Conservation (phyloP, 176 grass and related monocot genomes). For the Carex cristatella region DNA sequence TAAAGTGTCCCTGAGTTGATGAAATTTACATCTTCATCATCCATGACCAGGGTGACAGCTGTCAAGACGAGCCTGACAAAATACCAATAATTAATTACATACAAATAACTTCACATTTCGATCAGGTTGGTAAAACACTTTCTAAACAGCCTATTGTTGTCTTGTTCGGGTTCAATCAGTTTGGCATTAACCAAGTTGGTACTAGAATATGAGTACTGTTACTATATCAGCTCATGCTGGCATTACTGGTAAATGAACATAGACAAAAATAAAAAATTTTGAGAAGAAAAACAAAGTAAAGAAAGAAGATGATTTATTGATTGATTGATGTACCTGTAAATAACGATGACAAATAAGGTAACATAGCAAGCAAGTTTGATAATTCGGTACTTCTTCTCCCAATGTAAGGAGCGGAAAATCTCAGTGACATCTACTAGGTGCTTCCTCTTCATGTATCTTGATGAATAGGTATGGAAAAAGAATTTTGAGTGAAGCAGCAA, state of each 20-base stretch:
- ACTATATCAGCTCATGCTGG: background rate
- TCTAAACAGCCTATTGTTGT: background rate
- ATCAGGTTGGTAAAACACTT: slow-evolving; percentile 1
- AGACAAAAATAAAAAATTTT: too few relatives aligned
- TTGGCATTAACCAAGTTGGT: background rate
- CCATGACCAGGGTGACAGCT: slow-evolving; percentile 67
- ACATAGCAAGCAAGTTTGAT: slow-evolving; percentile 91
- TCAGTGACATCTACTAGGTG: slow-evolving; percentile 97
- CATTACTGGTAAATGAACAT: background rate
- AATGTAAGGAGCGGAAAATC: slow-evolving; percentile 64
- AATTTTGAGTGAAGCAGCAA: too few relatives aligned
- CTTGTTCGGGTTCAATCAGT: background rate
- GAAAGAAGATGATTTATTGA: background rate
- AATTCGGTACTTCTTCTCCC: slow-evolving; percentile 84
- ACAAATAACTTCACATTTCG: slow-evolving; percentile 11
- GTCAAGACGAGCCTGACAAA: slow-evolving; percentile 74
- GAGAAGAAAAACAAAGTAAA: background rate
- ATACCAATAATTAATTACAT: slow-evolving; percentile 5
- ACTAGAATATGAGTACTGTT: background rate
- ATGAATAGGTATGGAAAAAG: background rate
- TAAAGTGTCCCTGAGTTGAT: slow-evolving; percentile 64
- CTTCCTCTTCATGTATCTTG: slow-evolving; percentile 59
- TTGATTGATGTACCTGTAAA: slow-evolving; percentile 63
- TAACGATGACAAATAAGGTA: slow-evolving; percentile 80
- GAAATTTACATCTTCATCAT: slow-evolving; percentile 64